Evolutionary conservation across 495 filamentous ascomycete genomes (phyloP), one percentile per base, ranked within the genome.

Genomic region (Annulohypoxylon maeteangense): DNA sequence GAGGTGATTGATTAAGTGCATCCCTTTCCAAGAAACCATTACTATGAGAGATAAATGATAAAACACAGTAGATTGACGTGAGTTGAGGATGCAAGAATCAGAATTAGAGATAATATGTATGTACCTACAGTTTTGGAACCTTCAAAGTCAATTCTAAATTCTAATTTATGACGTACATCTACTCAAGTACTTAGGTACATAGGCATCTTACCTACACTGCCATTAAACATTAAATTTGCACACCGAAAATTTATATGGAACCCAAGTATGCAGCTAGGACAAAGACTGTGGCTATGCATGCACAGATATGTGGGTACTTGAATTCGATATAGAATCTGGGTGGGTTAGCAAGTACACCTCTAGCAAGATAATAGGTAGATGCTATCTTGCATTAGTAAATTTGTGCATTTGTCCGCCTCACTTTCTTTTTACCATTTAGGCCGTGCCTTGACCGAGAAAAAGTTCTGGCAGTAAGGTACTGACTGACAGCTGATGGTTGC

Each of bases 381-480:
- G 23, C 25, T 34, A 27, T 57, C 29, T 12, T 25, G 55, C 34
- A 36, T 51, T 38, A 20, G 16, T 11, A 25, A 23, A n/a, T n/a
- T 59, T 54, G 38, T 48, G 70, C 65, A 69, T 45, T 72, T 68
- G 72, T 74, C 67, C 76, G 78, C 78, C 75, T 78, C 76, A 80
- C 75, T 78, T 74, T 74, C 71, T 38, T 57, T 60, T 48, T 62
- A 47, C 29, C 29, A 51, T 42, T 51, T 57, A 40, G n/a, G 31
- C 31, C 36, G 3, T 32, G 25, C 31, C 50, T 55, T 63, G 34
- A 32, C 16, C 54, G 54, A 57, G 27, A 57, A 44, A 44, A 44
- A 44, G 16, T 23, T 64, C 7, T 65, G 22, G 53, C 11, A 56
- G 22, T 27, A 42, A 8, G 8, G 34, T n/a, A n/a, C n/a, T n/a